Evolutionary conservation across 768 basidiomycete species (phyloP), one percentile per base, ranked within the genome.

Genomic region (Amyloporia xantha): DNA sequence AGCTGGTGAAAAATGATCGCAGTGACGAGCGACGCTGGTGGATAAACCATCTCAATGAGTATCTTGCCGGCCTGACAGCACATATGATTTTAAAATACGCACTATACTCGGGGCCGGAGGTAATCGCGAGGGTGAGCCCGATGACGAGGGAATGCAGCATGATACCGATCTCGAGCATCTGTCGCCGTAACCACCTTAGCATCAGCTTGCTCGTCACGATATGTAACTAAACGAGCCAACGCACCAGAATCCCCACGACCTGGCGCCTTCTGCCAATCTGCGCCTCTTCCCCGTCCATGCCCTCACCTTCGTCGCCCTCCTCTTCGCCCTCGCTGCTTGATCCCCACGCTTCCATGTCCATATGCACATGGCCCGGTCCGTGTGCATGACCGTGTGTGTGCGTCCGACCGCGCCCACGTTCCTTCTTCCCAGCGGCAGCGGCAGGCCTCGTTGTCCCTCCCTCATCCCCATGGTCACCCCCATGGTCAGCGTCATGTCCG

Each of bases 61-160:
- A 20, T 43, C 11, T 40, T 30, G 40, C 30, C 27, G 20, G 46
- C 0, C 51, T 40, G 26, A 9, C n/a, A n/a, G n/a, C n/a, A n/a
- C n/a, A n/a, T n/a, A 45, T 2, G 21, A 23, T 4, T 26, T 17
- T 12, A 44, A 19, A 19, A 26, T 23, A 75, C 82, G 50, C 50
- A 87, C 86, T 74, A 52, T 91, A 89, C 46, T 88, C 86, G 1
- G 77, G 55, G 15, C 86, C 83, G 4, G 74, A 69, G 3, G 84
- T 78, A 47, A 91, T 77, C 1, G 85, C 76, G 17, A 91, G 68
- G 3, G 89, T 91, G 19, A 91, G 62, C 2, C 89, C 89, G 49
- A 91, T 87, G 26, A 91, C 78, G 40, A 91, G 61, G 2, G 89
- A 84, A 60, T 92, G 81, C 42, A 93, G 74, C 87, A 93, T 85